A percentile compares a stretch with the other conserved stretches of the same genome.
phyloP scores from a whole-genome alignment of 108 stramenopile species.

The Schizochytrium sp. region DNA sequence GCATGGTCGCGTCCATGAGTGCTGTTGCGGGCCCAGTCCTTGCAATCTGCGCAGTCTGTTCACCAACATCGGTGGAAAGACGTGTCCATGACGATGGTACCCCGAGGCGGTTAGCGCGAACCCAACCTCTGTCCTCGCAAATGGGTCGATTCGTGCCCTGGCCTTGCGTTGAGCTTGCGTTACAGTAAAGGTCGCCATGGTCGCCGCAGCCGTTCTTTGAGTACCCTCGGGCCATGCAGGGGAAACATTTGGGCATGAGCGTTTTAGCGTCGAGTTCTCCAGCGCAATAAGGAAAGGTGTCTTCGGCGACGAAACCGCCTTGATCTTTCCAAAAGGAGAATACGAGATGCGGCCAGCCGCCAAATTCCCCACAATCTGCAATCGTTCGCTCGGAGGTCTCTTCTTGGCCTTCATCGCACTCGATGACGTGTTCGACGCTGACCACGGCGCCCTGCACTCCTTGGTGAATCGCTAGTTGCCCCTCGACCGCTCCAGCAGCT shows the following conservation, averaged over 20 bases:
- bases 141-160: background rate
- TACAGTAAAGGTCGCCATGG: background rate
- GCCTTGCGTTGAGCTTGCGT: background rate
- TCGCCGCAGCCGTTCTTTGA: background rate
- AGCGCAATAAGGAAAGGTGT: background rate
- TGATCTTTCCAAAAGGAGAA: background rate
- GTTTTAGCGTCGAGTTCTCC: background rate
- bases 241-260: background rate
- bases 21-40: background rate
- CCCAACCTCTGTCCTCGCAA: background rate
- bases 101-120: background rate
- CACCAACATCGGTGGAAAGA: background rate
- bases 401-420: background rate
- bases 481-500: background rate
- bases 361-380: background rate
- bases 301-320: background rate
- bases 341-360: constrained; percentile 7
- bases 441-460: background rate
- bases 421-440: background rate
- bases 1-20: background rate
- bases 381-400: background rate
- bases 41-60: background rate
- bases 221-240: background rate
- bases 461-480: background rate
- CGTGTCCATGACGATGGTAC: background rate